A percentile compares a stretch with the other conserved stretches of the same genome.
Conservation (phyloP, 345 rosid species). For the Pistacia atlantica region DNA sequence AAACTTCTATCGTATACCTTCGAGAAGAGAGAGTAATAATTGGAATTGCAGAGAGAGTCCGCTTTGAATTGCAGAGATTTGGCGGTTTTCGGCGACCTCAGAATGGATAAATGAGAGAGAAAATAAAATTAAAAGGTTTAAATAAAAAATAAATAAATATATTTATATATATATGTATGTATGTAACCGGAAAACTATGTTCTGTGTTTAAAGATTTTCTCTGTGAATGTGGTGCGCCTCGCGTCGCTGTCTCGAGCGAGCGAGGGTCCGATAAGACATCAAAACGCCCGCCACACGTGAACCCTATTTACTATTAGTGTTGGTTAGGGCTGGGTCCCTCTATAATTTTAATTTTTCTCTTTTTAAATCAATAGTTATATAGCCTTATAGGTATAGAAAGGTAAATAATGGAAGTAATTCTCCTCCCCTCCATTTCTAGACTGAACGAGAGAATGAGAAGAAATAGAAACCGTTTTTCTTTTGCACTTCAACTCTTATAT, state of each 20-base stretch:
- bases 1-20: constrained; percentile 18
- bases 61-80: constrained; percentile 20
- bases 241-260: constrained; percentile 29
- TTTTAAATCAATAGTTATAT: neutral
- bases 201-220: constrained; percentile 3
- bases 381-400: neutral
- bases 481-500: too few species aligned
- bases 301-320: constrained; percentile 15
- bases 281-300: constrained; percentile 30
- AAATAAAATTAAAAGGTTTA: neutral
- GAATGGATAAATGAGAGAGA: constrained; percentile 33
- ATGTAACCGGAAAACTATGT: neutral
- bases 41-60: constrained; percentile 1
- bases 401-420: neutral
- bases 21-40: neutral
- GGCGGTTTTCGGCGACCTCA: constrained; percentile 38
- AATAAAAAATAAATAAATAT: neutral
- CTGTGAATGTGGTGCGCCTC: constrained; percentile 23
- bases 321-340: constrained; percentile 4
- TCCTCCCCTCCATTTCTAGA: neutral
- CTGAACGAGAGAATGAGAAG: neutral
- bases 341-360: neutral
- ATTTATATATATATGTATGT: neutral
- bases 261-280: constrained; percentile 29
- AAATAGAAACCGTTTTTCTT: too few species aligned